Evolutionary conservation across 2,329 filamentous ascomycete genomes (phyloP).

Genomic region (Pseudocercospora musae): DNA sequence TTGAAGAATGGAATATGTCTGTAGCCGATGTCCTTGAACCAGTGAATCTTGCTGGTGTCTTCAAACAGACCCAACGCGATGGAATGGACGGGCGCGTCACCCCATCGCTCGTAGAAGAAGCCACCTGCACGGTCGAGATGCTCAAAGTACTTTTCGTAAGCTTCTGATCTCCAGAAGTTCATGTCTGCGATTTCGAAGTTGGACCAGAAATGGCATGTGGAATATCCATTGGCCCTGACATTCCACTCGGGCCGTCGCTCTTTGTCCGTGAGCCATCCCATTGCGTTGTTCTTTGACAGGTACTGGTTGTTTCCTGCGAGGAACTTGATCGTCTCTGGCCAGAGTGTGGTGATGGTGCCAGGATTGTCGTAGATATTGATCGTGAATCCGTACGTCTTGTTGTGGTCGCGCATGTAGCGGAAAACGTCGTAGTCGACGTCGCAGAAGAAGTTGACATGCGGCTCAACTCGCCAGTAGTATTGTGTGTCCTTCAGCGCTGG

Average conservation of each 20-base stretch:
- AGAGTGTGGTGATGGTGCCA: constrained; percentile 78
- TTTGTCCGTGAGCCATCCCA: constrained; percentile 81
- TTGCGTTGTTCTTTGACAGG: constrained; percentile 77
- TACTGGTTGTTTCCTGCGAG: constrained; percentile 73
- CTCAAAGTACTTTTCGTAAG: constrained; percentile 94
- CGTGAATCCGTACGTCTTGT: constrained; percentile 98
- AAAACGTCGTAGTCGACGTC: constrained; percentile 98
- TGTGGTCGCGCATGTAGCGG: constrained; percentile 94
- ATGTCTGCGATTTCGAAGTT: constrained; percentile 97
- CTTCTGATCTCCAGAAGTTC: constrained; percentile 84
- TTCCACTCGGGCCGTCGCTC: constrained; percentile 75
- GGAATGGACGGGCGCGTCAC: constrained; percentile 94
- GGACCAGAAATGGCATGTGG: constrained; percentile 98
- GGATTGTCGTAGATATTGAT: constrained; percentile 95
- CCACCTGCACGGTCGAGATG: constrained; percentile 90
- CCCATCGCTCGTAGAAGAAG: constrained; percentile 99
- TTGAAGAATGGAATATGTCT: constrained; percentile 99
- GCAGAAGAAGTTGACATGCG: constrained; percentile 99
- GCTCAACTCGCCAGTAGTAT: constrained; percentile 98
- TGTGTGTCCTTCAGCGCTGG: constrained; percentile 76
- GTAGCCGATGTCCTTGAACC: constrained; percentile 99
- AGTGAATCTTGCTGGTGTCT: constrained; percentile 78
- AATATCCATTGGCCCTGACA: constrained; percentile 81
- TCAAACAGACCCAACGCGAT: constrained; percentile 91
- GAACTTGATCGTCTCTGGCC: constrained; percentile 95